These are phyloP conservation scores for Coniochaeta sp. DNA, from an alignment of 2,329 filamentous ascomycete species.

Conservation along the genomic window DNA sequence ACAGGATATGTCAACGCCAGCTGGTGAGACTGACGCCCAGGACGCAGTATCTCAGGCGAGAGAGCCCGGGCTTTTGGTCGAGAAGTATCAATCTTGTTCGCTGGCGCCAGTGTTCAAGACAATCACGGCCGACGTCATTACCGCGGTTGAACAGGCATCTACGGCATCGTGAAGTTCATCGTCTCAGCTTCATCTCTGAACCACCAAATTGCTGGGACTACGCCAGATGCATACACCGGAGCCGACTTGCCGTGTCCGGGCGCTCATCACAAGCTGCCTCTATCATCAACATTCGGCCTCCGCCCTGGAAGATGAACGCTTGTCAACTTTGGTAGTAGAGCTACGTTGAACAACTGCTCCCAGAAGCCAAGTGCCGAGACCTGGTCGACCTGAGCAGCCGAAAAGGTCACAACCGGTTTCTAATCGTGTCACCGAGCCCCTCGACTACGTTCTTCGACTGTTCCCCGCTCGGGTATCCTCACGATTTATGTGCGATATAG, in stretches of 20 bases:
- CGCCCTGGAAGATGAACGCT: no score
- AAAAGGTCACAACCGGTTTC: background rate
- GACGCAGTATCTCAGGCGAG: slow-evolving; percentile 15
- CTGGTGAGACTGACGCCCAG: slow-evolving; percentile 14
- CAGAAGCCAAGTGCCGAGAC: background rate
- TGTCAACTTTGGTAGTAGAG: no score
- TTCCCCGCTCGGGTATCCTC: no score
- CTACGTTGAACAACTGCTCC: background rate
- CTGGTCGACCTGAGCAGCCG: background rate
- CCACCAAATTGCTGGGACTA: background rate
- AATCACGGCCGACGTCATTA: slow-evolving; percentile 49
- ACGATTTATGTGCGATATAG: no score
- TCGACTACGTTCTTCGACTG: no score
- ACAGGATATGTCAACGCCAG: slow-evolving; percentile 36
- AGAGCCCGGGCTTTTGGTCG: slow-evolving; percentile 45
- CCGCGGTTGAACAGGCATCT: slow-evolving; percentile 9
- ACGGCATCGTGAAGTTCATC: background rate
- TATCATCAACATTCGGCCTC: background rate
- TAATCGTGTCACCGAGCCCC: no score
- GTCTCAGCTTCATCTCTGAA: background rate
- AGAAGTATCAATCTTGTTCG: slow-evolving; percentile 68
- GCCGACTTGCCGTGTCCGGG: background rate
- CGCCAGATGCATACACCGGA: background rate
- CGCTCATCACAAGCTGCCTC: background rate
- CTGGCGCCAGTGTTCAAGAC: slow-evolving; percentile 59